phyloP scores from a whole-genome alignment of 108 stramenopile species.

The Mediolabrus comicus region DNA sequence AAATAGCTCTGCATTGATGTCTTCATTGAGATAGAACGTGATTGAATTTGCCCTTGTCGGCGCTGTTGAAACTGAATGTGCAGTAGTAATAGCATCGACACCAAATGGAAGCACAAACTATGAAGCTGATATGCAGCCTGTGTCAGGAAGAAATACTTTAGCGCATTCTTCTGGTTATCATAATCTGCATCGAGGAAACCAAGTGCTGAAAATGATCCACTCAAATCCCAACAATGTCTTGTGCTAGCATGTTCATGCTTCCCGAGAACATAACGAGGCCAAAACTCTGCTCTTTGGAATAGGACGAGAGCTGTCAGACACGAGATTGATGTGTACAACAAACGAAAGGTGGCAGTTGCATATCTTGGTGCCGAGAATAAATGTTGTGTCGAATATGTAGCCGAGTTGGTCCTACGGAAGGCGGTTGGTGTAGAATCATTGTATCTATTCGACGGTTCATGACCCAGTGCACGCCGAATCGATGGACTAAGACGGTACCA shows the following conservation, averaged over 20 bases:
- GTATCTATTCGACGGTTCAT: slow-evolving; percentile 31
- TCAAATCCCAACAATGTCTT: slow-evolving; percentile 75
- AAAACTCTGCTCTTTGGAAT: slow-evolving; percentile 68
- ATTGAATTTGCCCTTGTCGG: slow-evolving; percentile 4
- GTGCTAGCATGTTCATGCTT: slow-evolving; percentile 56
- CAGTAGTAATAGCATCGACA: slow-evolving; percentile 59
- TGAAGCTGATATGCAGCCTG: slow-evolving; percentile 84
- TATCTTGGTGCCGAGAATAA: slow-evolving; percentile 74
- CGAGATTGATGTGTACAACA: slow-evolving; percentile 51
- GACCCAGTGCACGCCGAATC: slow-evolving; percentile 38
- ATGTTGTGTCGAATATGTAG: slow-evolving; percentile 19
- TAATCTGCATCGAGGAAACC: slow-evolving; percentile 61
- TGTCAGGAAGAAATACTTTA: slow-evolving; percentile 69
- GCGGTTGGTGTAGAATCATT: slow-evolving; percentile 17
- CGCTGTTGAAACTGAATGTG: slow-evolving; percentile 5
- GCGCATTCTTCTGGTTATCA: slow-evolving; percentile 55
- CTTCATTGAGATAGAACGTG: slow-evolving; percentile 37
- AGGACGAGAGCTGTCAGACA: slow-evolving; percentile 50
- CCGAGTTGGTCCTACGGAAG: no score
- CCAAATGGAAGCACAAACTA: slow-evolving; percentile 66
- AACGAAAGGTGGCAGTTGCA: slow-evolving; percentile 81
- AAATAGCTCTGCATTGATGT: slow-evolving; percentile 45
- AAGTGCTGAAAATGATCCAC: slow-evolving; percentile 50
- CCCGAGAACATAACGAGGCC: slow-evolving; percentile 69
- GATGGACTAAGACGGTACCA: slow-evolving; percentile 42